Base-by-base conservation (phyloP, 257 asterid species). In the Salvia splendens region DNA sequence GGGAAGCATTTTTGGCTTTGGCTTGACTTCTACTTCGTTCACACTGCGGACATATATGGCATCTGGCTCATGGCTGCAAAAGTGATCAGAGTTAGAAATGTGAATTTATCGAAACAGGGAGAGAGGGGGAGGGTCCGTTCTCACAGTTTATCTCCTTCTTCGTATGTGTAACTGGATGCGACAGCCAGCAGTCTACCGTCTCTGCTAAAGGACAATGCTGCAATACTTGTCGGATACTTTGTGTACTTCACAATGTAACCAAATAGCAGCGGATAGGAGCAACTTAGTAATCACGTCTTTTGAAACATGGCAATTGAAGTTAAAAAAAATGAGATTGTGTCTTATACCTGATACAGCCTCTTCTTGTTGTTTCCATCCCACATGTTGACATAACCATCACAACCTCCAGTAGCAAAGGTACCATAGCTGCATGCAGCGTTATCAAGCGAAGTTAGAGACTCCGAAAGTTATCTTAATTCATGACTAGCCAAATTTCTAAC, bases 321-420 rank as follows among this genome's bases (percentile, higher is more conserved):
- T 15, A 65, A 30, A 56, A 20, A 1, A 0, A 6, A 36, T 20
- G 38, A 30, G 51, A 50, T 8, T 53, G 77, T 35, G 30, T 70
- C 30, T 65, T 17, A 73, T 80, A 90, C 98, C 92, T 93, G 97
- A 74, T 93, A 93, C 68, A 93, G 7, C 74, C 98, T 83, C 94
- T 90, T 93, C 79, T 93, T 93, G 75, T 93, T 93, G 87, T 84
- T 88, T 11, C 98, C 97, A 73, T 93, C 98, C 98, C 98, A 93
- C 60, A 93, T 89, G 48, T 93, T 93, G 5, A 90, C 97, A 76
- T 82, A 93, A 41, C 97, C 99, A 66, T 93, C 99, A 66, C 97
- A 80, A 20, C 87, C 98, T 67, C 99, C 99, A 38, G 98, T 89
- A 46, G 97, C 95, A 73, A 90, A 90, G 48, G 95, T 90, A 57